phyloP scores from a whole-genome alignment of 805 yeast genomes.

The Teunomyces cretensis region DNA sequence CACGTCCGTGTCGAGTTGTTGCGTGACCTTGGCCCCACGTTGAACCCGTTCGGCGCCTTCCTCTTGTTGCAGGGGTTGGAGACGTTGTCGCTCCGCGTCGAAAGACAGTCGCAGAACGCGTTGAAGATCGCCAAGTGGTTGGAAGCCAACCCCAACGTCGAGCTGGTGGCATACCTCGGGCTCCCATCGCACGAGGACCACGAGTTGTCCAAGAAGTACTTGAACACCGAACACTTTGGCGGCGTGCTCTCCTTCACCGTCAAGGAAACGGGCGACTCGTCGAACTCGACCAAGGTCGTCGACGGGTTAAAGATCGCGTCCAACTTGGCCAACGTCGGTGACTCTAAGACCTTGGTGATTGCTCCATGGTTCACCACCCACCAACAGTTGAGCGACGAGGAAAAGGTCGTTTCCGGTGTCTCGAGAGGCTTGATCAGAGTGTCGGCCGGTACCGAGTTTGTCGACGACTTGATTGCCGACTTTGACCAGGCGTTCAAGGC shows the following conservation, averaged over 20 bases:
- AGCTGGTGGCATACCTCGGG: slow-evolving; percentile 94
- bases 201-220: slow-evolving; percentile 78
- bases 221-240: slow-evolving; percentile 63
- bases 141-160: slow-evolving; percentile 69
- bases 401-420: slow-evolving; percentile 80
- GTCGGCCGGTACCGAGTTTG: slow-evolving; percentile 85
- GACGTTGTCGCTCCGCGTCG: slow-evolving; percentile 89
- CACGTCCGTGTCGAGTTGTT: slow-evolving; percentile 80
- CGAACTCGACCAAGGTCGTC: slow-evolving; percentile 76
- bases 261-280: slow-evolving; percentile 46
- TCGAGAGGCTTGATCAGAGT: slow-evolving; percentile 84
- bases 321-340: slow-evolving; percentile 96
- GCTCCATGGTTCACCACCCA: slow-evolving; percentile 97
- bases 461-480: slow-evolving; percentile 72
- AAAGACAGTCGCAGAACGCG: slow-evolving; percentile 86
- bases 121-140: slow-evolving; percentile 75
- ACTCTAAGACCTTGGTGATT: slow-evolving; percentile 89
- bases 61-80: slow-evolving; percentile 88
- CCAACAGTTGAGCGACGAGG: slow-evolving; percentile 82
- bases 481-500: slow-evolving; percentile 77
- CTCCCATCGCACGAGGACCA: slow-evolving; percentile 76
- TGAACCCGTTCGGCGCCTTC: slow-evolving; percentile 88
- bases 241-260: slow-evolving; percentile 90
- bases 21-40: slow-evolving; percentile 89
- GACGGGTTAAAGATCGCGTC: slow-evolving; percentile 83